These are phyloP conservation scores for Pholiota conissans DNA, from an alignment of 768 basidiomycete species.

Conservation along the genomic window DNA sequence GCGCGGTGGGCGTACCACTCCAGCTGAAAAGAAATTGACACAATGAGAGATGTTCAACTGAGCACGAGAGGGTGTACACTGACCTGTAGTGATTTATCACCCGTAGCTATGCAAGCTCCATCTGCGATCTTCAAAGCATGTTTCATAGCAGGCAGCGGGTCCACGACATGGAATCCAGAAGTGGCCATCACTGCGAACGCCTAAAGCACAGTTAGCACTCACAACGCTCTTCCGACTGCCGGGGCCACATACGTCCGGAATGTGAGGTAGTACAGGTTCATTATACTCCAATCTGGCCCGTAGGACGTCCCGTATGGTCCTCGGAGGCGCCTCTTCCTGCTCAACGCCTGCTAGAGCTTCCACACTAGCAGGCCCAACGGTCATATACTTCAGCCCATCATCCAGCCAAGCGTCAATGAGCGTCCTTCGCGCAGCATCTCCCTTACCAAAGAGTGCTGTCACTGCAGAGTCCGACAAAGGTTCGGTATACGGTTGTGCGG, in stretches of 20 bases:
- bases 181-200: slow-evolving; percentile 72
- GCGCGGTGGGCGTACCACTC: slow-evolving; percentile 74
- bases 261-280: slow-evolving; percentile 59
- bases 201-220: slow-evolving; percentile 32
- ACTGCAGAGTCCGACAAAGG: slow-evolving; percentile 74
- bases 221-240: not conserved
- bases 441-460: slow-evolving; percentile 70
- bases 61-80: slow-evolving; percentile 15
- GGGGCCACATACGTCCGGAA: slow-evolving; percentile 73
- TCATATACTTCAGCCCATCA: slow-evolving; percentile 58
- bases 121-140: slow-evolving; percentile 68
- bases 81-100: slow-evolving; percentile 61
- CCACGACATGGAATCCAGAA: slow-evolving; percentile 48
- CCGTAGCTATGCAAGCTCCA: slow-evolving; percentile 62
- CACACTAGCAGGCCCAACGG: slow-evolving; percentile 13
- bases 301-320: slow-evolving; percentile 51
- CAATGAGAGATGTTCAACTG: not conserved
- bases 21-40: slow-evolving; percentile 39
- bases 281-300: slow-evolving; percentile 61
- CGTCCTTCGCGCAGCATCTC: slow-evolving; percentile 61
- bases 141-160: slow-evolving; percentile 57
- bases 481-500: slow-evolving; percentile 35
- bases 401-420: slow-evolving; percentile 77
- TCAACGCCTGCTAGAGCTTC: not conserved
- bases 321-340: not conserved